Evolutionary conservation across 805 yeast genomes (phyloP).

Genomic region (Tetrapisispora nanseiensis): DNA sequence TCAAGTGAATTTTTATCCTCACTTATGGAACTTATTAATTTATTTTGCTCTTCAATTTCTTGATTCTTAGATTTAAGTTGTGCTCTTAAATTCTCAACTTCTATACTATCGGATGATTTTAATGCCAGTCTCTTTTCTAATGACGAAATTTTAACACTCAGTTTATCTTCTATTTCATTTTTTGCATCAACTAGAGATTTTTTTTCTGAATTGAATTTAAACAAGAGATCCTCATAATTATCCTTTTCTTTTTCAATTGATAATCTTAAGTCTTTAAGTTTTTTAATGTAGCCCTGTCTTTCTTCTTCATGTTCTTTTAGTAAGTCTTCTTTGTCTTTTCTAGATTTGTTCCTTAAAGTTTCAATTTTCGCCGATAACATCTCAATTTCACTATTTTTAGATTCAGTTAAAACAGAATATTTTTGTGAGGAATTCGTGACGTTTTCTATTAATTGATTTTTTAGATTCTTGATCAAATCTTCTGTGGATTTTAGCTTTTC

Average conservation of each 20-base stretch:
- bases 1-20: conserved; percentile 4
- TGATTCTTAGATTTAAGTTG: background rate
- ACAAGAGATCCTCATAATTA: conserved; percentile 11
- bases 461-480: conserved; percentile 6
- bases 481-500: conserved; percentile 1
- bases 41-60: conserved; percentile 2
- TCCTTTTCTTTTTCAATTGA: conserved; percentile 8
- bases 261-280: conserved; percentile 8
- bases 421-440: conserved; percentile 16
- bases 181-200: conserved; percentile 11
- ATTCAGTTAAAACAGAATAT: conserved; percentile 10
- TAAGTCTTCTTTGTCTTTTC: background rate
- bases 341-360: conserved; percentile 2
- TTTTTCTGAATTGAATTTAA: conserved; percentile 11
- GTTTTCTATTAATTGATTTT: conserved; percentile 14
- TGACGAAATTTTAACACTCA: conserved; percentile 10
- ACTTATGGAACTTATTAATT: conserved; percentile 8
- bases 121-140: conserved; percentile 14
- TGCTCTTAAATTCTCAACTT: conserved; percentile 7
- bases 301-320: conserved; percentile 2
- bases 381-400: conserved; percentile 14
- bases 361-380: conserved; percentile 4
- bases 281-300: conserved; percentile 4
- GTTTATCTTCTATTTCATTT: conserved; percentile 11
- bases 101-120: conserved; percentile 9